phyloP scores from a whole-genome alignment of 108 stramenopile genomes.

The Skeletonema costatum region DNA sequence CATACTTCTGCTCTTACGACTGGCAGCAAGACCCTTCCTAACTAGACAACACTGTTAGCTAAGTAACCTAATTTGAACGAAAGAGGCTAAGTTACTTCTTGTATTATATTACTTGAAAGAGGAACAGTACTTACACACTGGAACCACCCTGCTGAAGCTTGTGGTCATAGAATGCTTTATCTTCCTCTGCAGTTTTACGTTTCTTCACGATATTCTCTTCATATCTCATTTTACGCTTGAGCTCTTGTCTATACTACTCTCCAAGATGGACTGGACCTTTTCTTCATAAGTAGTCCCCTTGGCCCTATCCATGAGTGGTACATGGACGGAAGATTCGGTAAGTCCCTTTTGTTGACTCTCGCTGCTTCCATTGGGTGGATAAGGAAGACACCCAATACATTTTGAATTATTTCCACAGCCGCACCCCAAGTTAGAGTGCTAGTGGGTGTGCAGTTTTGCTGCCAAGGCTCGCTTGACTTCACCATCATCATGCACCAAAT shows the following conservation, averaged over 20 bases:
- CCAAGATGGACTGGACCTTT: slow-evolving; percentile 67
- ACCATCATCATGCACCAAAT: background rate
- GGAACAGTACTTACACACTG: slow-evolving; percentile 35
- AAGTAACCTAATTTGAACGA: no score
- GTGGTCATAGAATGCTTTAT: slow-evolving; percentile 75
- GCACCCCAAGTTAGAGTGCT: slow-evolving; percentile 23
- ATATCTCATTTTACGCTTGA: slow-evolving; percentile 63
- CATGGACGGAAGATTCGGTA: slow-evolving; percentile 57
- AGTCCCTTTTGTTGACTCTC: slow-evolving; percentile 34
- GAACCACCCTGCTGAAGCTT: slow-evolving; percentile 82
- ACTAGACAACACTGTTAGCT: background rate
- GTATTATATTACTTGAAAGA: no score
- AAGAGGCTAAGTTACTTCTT: no score
- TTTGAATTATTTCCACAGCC: slow-evolving; percentile 29
- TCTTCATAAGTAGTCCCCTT: slow-evolving; percentile 89
- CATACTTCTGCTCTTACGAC: background rate
- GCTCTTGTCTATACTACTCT: slow-evolving; percentile 25
- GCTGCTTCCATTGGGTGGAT: slow-evolving; percentile 29
- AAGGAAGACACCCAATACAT: slow-evolving; percentile 19
- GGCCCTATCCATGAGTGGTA: slow-evolving; percentile 69
- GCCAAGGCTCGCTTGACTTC: slow-evolving; percentile 16
- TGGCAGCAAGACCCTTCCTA: background rate
- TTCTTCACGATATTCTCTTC: slow-evolving; percentile 84
- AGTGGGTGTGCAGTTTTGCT: background rate
- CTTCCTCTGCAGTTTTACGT: slow-evolving; percentile 79